Evolutionary conservation across 2,329 filamentous ascomycete genomes (phyloP).

Genomic region (Dactylellina sp.): DNA sequence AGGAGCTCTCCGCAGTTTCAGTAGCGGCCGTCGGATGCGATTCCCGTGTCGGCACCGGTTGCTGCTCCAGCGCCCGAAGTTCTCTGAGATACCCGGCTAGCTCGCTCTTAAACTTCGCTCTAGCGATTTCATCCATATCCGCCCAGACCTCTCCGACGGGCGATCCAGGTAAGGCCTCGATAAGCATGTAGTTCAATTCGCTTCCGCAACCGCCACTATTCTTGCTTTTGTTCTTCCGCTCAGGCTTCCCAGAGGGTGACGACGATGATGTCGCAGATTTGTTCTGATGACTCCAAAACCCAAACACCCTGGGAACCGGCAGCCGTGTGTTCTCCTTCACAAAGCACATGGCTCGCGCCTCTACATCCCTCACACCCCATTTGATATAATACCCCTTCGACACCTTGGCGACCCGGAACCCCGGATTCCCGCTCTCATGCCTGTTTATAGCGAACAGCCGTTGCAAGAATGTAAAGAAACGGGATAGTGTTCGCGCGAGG

Average conservation of each 20-base stretch:
- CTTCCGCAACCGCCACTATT: slow-evolving; percentile 2
- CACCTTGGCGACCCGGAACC: slow-evolving; percentile 44
- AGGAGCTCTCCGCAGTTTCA: slow-evolving; percentile 20
- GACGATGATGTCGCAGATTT: slow-evolving; percentile 5
- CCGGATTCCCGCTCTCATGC: slow-evolving; percentile 30
- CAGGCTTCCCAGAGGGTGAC: slow-evolving; percentile 4
- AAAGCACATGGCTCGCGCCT: slow-evolving; percentile 45
- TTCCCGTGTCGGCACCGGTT: slow-evolving; percentile 23
- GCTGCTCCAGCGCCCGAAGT: slow-evolving; percentile 39
- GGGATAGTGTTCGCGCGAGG: slow-evolving; percentile 31
- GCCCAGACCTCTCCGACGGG: slow-evolving; percentile 46
- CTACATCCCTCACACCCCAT: slow-evolving; percentile 53
- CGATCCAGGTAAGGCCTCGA: slow-evolving; percentile 44
- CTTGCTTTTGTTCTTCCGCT: slow-evolving; percentile 2
- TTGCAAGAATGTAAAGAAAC: slow-evolving; percentile 38
- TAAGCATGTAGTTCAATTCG: slow-evolving; percentile 52
- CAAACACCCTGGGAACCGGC: slow-evolving; percentile 41
- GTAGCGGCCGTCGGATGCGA: slow-evolving; percentile 5
- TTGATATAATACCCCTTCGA: slow-evolving; percentile 40
- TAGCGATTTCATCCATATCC: slow-evolving; percentile 39
- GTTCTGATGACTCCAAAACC: slow-evolving; percentile 47
- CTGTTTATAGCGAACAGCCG: slow-evolving; percentile 25
- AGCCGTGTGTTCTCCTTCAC: slow-evolving; percentile 39
- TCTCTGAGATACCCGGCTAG: slow-evolving; percentile 43
- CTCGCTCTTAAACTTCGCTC: slow-evolving; percentile 32